phyloP scores from a whole-genome alignment of 2,329 filamentous ascomycete genomes.

The Botryotinia narcissicola region DNA sequence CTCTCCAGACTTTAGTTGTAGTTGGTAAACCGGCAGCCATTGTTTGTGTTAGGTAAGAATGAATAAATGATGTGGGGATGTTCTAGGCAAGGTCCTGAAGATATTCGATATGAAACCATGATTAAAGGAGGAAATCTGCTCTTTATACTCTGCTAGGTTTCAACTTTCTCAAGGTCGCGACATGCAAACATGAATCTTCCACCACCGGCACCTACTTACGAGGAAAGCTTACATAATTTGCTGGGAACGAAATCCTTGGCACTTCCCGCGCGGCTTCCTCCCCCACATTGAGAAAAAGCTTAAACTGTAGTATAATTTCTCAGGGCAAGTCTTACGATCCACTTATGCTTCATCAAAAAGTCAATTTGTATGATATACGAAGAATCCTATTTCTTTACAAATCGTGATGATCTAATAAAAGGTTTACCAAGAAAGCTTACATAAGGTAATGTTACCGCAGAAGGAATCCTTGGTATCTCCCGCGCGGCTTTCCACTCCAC shows the following conservation, averaged over 20 bases:
- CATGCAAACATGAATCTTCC: neutral
- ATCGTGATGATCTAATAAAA: no score
- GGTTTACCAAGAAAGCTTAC: no score
- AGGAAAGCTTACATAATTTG: neutral
- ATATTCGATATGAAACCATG: neutral
- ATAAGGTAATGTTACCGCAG: no score
- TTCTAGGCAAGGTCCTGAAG: no score
- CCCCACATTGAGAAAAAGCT: no score
- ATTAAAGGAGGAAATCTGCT: neutral
- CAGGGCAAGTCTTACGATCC: no score
- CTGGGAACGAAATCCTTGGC: neutral
- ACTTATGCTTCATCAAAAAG: no score
- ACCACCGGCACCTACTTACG: neutral
- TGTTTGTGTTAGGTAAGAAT: neutral
- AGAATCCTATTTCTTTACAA: fast-evolving
- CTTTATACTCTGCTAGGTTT: neutral
- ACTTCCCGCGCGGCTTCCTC: neutral
- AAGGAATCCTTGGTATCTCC: no score
- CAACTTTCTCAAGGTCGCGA: neutral
- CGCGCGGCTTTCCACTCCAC: no score
- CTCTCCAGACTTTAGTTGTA: neutral
- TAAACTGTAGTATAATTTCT: no score
- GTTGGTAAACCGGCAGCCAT: neutral
- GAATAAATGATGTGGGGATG: neutral
- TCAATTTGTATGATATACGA: no score